phyloP scores from a whole-genome alignment of 208 protist species.

The Crithidia brevicula region DNA sequence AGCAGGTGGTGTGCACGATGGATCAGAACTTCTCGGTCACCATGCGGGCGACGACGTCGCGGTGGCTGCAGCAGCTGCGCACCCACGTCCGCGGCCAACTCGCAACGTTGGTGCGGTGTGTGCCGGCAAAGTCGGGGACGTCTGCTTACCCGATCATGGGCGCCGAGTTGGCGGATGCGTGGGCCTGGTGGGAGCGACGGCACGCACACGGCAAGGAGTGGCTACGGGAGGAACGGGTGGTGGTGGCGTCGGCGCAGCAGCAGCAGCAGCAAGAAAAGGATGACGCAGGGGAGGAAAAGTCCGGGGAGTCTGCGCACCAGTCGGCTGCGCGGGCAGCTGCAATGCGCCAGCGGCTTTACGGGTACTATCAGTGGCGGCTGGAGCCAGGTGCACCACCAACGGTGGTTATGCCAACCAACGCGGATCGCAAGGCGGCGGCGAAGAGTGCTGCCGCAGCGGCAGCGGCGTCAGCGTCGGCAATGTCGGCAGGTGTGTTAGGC shows the following conservation, averaged over 20 bases:
- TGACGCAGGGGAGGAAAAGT: neutral
- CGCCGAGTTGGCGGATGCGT: slow-evolving; percentile 56
- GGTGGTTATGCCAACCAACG: slow-evolving; percentile 15
- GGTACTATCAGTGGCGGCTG: slow-evolving; percentile 42
- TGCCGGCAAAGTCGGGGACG: neutral
- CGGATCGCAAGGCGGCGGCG: slow-evolving; percentile 13
- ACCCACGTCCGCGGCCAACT: slow-evolving; percentile 46
- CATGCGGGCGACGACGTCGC: slow-evolving; percentile 68
- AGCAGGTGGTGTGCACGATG: slow-evolving; percentile 51
- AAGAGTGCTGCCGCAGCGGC: slow-evolving; percentile 14
- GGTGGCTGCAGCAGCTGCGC: slow-evolving; percentile 75
- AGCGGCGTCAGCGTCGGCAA: neutral
- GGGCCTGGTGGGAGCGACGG: slow-evolving; percentile 78
- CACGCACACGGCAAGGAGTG: slow-evolving; percentile 48
- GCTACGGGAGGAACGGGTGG: slow-evolving; percentile 75
- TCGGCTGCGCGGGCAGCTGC: slow-evolving; percentile 12
- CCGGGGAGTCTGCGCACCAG: neutral
- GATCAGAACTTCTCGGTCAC: slow-evolving; percentile 63
- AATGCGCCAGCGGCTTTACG: slow-evolving; percentile 34
- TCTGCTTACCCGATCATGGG: slow-evolving; percentile 6
- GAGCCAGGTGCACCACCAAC: slow-evolving; percentile 13
- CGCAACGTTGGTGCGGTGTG: slow-evolving; percentile 28
- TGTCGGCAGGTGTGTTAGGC: too few relatives aligned
- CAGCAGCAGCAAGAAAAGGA: neutral
- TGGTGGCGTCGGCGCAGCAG: slow-evolving; percentile 5